Evolutionary conservation across 1,284 basidiomycete genomes (phyloP).

Genomic region (Ganoderma meredithae): DNA sequence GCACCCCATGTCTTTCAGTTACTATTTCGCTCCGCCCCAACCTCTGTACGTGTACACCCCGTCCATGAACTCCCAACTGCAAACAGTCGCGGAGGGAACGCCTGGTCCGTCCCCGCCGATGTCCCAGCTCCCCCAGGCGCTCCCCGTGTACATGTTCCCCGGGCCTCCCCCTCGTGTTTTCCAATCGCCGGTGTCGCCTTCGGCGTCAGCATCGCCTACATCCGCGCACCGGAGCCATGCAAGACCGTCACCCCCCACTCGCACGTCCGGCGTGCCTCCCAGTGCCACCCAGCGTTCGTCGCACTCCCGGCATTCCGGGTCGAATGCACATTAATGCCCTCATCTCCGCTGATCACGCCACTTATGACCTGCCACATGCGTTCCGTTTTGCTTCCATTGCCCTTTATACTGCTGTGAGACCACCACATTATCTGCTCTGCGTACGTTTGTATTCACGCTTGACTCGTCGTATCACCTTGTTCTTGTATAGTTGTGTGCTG

Average conservation of each 20-base stretch:
- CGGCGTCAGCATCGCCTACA: background rate
- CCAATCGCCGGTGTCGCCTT: constrained; percentile 24
- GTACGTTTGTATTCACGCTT: background rate
- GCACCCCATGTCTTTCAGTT: constrained; percentile 34
- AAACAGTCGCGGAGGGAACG: constrained; percentile 4
- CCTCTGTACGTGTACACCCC: constrained; percentile 35
- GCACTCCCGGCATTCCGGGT: constrained; percentile 23
- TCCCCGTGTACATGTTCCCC: constrained; percentile 39
- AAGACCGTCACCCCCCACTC: background rate
- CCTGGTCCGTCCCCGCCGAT: constrained; percentile 17
- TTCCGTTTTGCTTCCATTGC: background rate
- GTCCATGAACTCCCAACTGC: background rate
- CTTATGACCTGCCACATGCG: background rate
- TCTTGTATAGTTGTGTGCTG: background rate
- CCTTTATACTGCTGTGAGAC: background rate
- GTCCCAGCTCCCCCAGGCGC: constrained; percentile 32
- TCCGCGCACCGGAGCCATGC: background rate
- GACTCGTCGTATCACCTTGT: background rate
- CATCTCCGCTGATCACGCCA: background rate
- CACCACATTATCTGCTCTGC: background rate
- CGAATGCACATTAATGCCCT: constrained; percentile 17
- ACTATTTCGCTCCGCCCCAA: constrained; percentile 36
- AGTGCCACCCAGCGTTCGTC: constrained; percentile 13
- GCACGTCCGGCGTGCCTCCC: constrained; percentile 22
- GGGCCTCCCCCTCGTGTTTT: constrained; percentile 35